Evolutionary conservation across 1,139 yeast genomes (phyloP).

Genomic region (Scheffersomyces illinoinensis): DNA sequence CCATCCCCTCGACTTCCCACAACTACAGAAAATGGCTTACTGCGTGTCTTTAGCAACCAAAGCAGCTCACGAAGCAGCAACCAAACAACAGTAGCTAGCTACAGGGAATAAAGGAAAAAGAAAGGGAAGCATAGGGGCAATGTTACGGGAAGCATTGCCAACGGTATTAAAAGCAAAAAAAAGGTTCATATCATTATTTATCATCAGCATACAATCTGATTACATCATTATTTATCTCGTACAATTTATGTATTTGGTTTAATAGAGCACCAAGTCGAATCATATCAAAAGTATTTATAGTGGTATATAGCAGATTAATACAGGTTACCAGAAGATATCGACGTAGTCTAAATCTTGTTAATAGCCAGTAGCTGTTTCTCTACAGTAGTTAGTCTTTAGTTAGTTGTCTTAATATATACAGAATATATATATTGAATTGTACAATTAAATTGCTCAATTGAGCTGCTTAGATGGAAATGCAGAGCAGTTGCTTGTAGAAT

Average conservation of each 20-base stretch:
- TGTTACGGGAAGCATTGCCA: neutral
- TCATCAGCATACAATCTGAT: neutral
- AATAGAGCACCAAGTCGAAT: neutral
- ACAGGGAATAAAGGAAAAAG: neutral
- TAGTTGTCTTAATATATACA: no score
- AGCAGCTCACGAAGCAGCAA: neutral
- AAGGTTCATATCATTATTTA: neutral
- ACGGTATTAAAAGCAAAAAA: neutral
- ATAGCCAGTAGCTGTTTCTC: no score
- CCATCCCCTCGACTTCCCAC: constrained; percentile 36
- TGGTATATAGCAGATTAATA: neutral
- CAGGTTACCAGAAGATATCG: neutral
- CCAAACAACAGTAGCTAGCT: neutral
- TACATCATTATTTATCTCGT: neutral
- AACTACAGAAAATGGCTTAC: constrained; percentile 48
- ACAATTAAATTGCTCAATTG: no score
- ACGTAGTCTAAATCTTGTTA: neutral
- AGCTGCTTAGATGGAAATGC: no score
- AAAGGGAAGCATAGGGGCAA: neutral
- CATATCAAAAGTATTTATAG: neutral
- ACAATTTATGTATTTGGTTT: neutral
- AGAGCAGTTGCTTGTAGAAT: no score
- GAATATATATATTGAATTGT: no score
- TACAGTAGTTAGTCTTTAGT: no score
- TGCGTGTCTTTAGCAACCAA: constrained; percentile 24